Evolutionary conservation across 257 asterid species (phyloP).

Genomic region (Ocimum tenuiflorum): DNA sequence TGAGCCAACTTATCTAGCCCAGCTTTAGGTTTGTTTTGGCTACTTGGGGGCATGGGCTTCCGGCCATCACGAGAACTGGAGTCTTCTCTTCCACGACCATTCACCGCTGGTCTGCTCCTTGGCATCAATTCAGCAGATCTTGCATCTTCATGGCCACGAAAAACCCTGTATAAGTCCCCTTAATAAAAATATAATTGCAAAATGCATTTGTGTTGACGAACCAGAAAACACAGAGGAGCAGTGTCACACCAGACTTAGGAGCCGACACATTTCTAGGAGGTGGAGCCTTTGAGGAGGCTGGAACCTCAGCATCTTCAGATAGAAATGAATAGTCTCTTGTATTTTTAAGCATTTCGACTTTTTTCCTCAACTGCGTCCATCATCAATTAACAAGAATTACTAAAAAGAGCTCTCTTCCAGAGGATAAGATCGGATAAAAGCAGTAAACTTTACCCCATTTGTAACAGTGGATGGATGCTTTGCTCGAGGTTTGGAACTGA

Average conservation of each 20-base stretch:
- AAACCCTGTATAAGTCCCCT: conserved; percentile 68
- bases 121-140: conserved; percentile 35
- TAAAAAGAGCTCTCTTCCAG: not conserved
- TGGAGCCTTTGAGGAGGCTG: conserved; percentile 44
- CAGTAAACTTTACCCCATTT: conserved; percentile 43
- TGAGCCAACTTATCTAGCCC: conserved; percentile 30
- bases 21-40: conserved; percentile 38
- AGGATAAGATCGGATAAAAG: not conserved
- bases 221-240: conserved; percentile 26
- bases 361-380: conserved; percentile 50
- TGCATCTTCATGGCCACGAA: conserved; percentile 70
- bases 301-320: conserved; percentile 74
- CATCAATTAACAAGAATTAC: conserved; percentile 11
- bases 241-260: conserved; percentile 59
- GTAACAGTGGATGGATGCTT: conserved; percentile 36
- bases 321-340: conserved; percentile 91
- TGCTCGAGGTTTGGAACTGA: conserved; percentile 35
- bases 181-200: conserved; percentile 31
- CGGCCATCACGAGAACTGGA: conserved; percentile 35
- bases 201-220: conserved; percentile 14
- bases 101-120: conserved; percentile 33
- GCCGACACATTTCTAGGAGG: conserved; percentile 41
- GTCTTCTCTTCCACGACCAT: conserved; percentile 38
- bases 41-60: conserved; percentile 24
- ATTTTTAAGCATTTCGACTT: conserved; percentile 61